phyloP scores from a whole-genome alignment of 495 filamentous ascomycete genomes.

The Penicillium flavigenum region DNA sequence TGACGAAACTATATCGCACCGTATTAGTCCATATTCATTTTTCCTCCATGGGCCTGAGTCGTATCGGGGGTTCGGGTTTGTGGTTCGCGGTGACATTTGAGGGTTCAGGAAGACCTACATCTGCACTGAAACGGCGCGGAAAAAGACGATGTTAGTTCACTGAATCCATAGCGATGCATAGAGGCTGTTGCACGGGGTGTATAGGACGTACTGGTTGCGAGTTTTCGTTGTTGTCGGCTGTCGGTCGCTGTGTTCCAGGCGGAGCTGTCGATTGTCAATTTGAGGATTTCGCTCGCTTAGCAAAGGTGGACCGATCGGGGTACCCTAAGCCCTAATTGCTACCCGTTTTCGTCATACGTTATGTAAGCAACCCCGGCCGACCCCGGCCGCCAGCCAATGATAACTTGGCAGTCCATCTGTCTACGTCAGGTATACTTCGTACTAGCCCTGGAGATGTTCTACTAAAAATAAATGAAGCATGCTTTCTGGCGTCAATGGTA shows the following conservation, averaged over 20 bases:
- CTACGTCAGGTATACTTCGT: neutral
- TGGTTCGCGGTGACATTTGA: conserved; percentile 21
- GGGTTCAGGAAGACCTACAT: conserved; percentile 58
- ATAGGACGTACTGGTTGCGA: conserved; percentile 59
- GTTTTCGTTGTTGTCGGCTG: conserved; percentile 52
- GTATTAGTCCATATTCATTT: conserved; percentile 37
- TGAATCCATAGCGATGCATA: conserved; percentile 19
- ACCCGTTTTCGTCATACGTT: conserved; percentile 18
- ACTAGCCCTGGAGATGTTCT: neutral
- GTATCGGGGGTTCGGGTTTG: conserved; percentile 13
- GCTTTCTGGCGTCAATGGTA: neutral
- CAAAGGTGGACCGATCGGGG: conserved; percentile 34
- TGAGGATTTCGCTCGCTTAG: conserved; percentile 51
- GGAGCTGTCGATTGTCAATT: conserved; percentile 46
- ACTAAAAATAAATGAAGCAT: neutral
- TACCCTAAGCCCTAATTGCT: conserved; percentile 42
- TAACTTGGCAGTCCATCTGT: neutral
- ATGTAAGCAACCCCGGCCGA: conserved; percentile 13
- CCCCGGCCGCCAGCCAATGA: conserved; percentile 1
- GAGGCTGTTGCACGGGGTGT: conserved; percentile 14
- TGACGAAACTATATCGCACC: conserved; percentile 74
- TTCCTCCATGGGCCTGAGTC: conserved; percentile 13
- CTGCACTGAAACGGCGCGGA: conserved; percentile 63
- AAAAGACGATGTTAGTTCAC: conserved; percentile 43
- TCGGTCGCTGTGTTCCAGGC: conserved; percentile 48